These are phyloP conservation scores for Macadamia integrifolia DNA, from an alignment of 164 flowering plant species.

Conservation along the genomic window DNA sequence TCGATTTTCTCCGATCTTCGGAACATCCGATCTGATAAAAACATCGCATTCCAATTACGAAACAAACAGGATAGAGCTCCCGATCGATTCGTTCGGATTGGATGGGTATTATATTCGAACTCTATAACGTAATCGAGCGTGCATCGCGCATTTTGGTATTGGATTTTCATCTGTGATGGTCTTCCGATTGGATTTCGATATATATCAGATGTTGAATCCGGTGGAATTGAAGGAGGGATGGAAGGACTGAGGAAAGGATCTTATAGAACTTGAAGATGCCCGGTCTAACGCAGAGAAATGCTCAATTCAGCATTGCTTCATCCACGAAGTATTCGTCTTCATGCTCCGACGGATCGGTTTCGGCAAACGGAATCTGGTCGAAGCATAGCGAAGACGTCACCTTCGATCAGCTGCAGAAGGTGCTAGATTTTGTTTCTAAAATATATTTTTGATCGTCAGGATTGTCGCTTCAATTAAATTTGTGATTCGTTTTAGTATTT, in stretches of 20 bases:
- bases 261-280: constrained; percentile 25
- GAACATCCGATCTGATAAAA: constrained; percentile 7
- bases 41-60: constrained; percentile 9
- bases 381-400: constrained; percentile 65
- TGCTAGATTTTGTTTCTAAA: constrained; percentile 17
- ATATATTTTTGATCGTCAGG: neutral
- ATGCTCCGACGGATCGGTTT: constrained; percentile 29
- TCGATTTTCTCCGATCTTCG: neutral
- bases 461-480: neutral
- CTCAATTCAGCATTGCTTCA: constrained; percentile 22
- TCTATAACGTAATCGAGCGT: neutral
- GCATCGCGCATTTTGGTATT: neutral
- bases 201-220: constrained; percentile 10
- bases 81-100: neutral
- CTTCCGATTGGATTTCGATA: constrained; percentile 4
- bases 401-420: constrained; percentile 93
- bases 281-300: constrained; percentile 30
- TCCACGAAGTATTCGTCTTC: constrained; percentile 10
- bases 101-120: neutral
- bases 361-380: constrained; percentile 75
- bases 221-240: constrained; percentile 2
- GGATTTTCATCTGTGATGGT: neutral
- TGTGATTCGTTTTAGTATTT: neutral
- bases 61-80: constrained; percentile 3
- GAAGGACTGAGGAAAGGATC: constrained; percentile 1